These are phyloP conservation scores for Cutaneotrichosporon sp. DNA, from an alignment of 1,284 basidiomycete species.

Conservation along the genomic window DNA sequence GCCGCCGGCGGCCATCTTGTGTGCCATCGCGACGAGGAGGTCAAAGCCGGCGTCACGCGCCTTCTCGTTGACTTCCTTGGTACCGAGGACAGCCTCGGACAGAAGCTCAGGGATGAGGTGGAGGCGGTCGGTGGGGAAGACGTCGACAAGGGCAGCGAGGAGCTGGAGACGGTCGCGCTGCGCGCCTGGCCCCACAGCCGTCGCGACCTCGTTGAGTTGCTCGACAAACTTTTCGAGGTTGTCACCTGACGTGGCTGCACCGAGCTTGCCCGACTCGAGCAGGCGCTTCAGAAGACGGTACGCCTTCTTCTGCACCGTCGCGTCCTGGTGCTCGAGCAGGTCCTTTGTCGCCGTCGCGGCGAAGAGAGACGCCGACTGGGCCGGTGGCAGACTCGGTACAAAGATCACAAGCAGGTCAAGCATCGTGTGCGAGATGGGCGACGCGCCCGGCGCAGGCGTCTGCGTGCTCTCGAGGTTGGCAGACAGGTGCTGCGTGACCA, in stretches of 20 bases:
- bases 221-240: slow-evolving; percentile 57
- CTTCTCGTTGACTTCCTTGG: slow-evolving; percentile 95
- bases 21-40: slow-evolving; percentile 82
- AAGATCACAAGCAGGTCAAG: slow-evolving; percentile 86
- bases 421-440: slow-evolving; percentile 65
- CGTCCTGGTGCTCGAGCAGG: slow-evolving; percentile 60
- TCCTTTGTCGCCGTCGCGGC: slow-evolving; percentile 48
- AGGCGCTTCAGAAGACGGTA: slow-evolving; percentile 82
- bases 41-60: slow-evolving; percentile 86
- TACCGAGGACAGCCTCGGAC: slow-evolving; percentile 93
- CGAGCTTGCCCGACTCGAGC: slow-evolving; percentile 59
- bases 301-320: slow-evolving; percentile 89
- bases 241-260: slow-evolving; percentile 49
- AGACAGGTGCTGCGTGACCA: slow-evolving; percentile 71
- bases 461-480: slow-evolving; percentile 57
- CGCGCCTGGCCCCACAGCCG: slow-evolving; percentile 70
- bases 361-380: slow-evolving; percentile 62
- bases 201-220: slow-evolving; percentile 56
- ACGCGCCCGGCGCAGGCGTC: slow-evolving; percentile 39
- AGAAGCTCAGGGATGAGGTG: slow-evolving; percentile 84
- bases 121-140: slow-evolving; percentile 65
- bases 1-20: slow-evolving; percentile 85
- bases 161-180: slow-evolving; percentile 86
- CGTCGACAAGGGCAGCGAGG: slow-evolving; percentile 65
- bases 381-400: slow-evolving; percentile 65